Evolutionary conservation across 2,329 filamentous ascomycete genomes (phyloP).

Genomic region (Bipolaris oryzae): DNA sequence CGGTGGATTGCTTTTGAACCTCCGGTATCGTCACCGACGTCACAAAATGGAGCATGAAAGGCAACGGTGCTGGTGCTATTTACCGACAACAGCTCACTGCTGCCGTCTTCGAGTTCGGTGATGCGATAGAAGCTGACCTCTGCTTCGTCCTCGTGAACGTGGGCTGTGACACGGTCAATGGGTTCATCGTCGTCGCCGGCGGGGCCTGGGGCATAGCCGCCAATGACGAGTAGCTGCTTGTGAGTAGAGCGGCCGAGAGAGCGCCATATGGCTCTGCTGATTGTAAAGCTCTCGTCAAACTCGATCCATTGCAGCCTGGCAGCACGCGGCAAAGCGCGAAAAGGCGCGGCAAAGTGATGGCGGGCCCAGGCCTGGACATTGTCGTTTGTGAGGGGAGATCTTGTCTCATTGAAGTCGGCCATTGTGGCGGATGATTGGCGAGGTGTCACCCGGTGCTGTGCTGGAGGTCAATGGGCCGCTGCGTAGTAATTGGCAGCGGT

Average conservation of each 20-base stretch:
- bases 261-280: constrained; percentile 33
- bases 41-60: constrained; percentile 36
- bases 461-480: constrained; percentile 6
- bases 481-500: constrained; percentile 11
- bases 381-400: constrained; percentile 31
- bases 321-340: constrained; percentile 26
- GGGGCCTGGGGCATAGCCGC: constrained; percentile 36
- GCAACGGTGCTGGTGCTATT: constrained; percentile 37
- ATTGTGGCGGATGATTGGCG: constrained; percentile 22
- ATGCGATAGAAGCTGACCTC: constrained; percentile 39
- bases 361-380: constrained; percentile 35
- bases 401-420: constrained; percentile 36
- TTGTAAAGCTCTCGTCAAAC: constrained; percentile 34
- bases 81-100: constrained; percentile 30
- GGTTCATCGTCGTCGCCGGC: constrained; percentile 30
- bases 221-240: constrained; percentile 38
- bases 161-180: constrained; percentile 32
- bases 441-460: constrained; percentile 12
- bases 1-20: constrained; percentile 36
- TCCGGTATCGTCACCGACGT: constrained; percentile 34
- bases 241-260: constrained; percentile 35
- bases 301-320: constrained; percentile 31
- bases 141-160: constrained; percentile 36
- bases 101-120: constrained; percentile 21
- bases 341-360: constrained; percentile 27